Base-by-base conservation (phyloP, 1,139 yeast species). In the Candida mesenterica region DNA sequence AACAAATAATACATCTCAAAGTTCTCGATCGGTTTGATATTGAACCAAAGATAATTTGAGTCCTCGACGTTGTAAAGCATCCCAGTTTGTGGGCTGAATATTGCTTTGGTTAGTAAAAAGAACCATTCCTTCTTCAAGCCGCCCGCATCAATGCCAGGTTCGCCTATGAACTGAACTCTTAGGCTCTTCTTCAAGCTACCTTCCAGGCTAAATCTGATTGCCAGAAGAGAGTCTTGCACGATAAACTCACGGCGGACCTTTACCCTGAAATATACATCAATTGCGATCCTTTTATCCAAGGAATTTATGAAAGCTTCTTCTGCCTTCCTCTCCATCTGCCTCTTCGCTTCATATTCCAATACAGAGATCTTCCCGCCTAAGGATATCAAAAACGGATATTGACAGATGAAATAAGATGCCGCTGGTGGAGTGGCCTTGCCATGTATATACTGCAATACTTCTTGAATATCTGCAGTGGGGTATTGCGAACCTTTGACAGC, bases 91-190 rank as follows among this genome's bases (percentile, higher is more conserved):
- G 89, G 83, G 49, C 73, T 75, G 51, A 90, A 85, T 2, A 92
- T 58, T 16, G 82, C 81, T 40, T 77, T 75, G 1, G 86, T 80
- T 28, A 92, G 62, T 22, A 89, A 58, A 33, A 80, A 65, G 57
- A 92, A 90, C 97, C 97, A 92, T 53, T 92, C 97, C 53, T 89
- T 90, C 46, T 82, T 77, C 41, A 90, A 67, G 0, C 98, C 98
- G 1, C 97, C 98, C 0, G 89, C 97, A 63, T 92, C 98, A 15
- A 90, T 73, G 0, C 97, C 97, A 0, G 92, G 94, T 52, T 92
- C 97, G 37, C 81, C 81, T 3, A 82, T 59, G 56, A 92, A 92
- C 49, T 85, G 90, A 9, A 92, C 83, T 44, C 79, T 71, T 19
- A 90, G 60, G 3, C 88, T 75, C 53, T 89, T 90, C 51, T 83